phyloP scores from a whole-genome alignment of 202 grass and related monocot genomes.

The Digitaria exilis region DNA sequence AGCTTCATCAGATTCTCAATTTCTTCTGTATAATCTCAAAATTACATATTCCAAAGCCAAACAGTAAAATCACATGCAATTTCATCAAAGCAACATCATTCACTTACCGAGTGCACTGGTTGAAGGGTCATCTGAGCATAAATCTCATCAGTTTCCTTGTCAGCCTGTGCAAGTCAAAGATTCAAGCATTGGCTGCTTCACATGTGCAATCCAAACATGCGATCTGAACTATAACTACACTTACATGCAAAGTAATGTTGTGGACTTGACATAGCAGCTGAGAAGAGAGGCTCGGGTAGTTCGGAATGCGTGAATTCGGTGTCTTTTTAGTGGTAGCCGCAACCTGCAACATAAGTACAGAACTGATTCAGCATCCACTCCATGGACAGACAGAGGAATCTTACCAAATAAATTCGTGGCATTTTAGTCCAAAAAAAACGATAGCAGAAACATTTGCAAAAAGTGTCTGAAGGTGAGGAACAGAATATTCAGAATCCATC shows the following conservation, averaged over 20 bases:
- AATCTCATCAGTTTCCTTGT: constrained; percentile 97
- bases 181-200: not conserved
- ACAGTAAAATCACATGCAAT: not conserved
- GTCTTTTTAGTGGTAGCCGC: constrained; percentile 85
- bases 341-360: constrained; percentile 54
- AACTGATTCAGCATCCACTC: not conserved
- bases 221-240: not conserved
- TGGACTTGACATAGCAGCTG: constrained; percentile 98
- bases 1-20: not conserved
- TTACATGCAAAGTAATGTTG: constrained; percentile 87
- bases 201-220: not conserved
- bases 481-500: not conserved
- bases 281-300: constrained; percentile 84
- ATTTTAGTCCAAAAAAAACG: not conserved
- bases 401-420: not conserved
- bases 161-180: constrained; percentile 55
- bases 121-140: constrained; percentile 98
- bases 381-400: not conserved
- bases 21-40: not conserved
- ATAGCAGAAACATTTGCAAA: not conserved
- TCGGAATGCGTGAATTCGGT: constrained; percentile 80
- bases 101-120: constrained; percentile 84
- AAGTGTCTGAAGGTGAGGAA: not conserved
- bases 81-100: constrained; percentile 9
- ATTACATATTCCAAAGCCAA: not conserved